A percentile compares a stretch with the other conserved stretches of the same genome.
Evolutionary conservation across 768 basidiomycete genomes (phyloP).

Genomic region (Boletus barrowsii): DNA sequence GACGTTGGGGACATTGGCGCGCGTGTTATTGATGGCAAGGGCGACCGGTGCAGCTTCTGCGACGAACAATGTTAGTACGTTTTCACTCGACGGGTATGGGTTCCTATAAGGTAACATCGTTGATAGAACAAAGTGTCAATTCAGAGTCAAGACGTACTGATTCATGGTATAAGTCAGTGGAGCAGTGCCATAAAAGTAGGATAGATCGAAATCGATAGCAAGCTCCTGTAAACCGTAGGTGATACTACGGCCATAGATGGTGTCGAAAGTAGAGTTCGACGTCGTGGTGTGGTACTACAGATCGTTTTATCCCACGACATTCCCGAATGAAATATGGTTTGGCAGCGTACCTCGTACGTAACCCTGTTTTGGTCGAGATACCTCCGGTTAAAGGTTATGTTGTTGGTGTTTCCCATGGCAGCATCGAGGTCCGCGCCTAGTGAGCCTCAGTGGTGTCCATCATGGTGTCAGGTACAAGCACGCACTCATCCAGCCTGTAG

Average conservation of each 20-base stretch:
- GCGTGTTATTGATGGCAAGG: slow-evolving; percentile 60
- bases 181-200: slow-evolving; percentile 62
- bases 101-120: slow-evolving; percentile 35
- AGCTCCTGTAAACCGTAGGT: slow-evolving; percentile 53
- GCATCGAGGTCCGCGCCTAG: slow-evolving; percentile 49
- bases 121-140: background rate
- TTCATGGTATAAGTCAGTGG: slow-evolving; percentile 72
- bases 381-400: slow-evolving; percentile 62
- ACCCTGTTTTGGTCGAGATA: slow-evolving; percentile 81
- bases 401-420: slow-evolving; percentile 36
- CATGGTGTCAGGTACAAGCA: background rate
- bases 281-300: slow-evolving; percentile 61
- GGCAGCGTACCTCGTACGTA: slow-evolving; percentile 59
- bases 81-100: slow-evolving; percentile 60
- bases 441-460: background rate
- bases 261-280: slow-evolving; percentile 60
- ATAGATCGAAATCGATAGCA: slow-evolving; percentile 58
- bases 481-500: slow-evolving; percentile 60
- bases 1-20: slow-evolving; percentile 56
- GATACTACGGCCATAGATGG: slow-evolving; percentile 48
- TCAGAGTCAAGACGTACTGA: slow-evolving; percentile 39
- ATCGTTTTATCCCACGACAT: background rate
- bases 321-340: background rate
- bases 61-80: slow-evolving; percentile 57
- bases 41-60: slow-evolving; percentile 52